Base-by-base conservation (phyloP, 192 early-diverging fungal genomes). In the Linnemannia zychae region DNA sequence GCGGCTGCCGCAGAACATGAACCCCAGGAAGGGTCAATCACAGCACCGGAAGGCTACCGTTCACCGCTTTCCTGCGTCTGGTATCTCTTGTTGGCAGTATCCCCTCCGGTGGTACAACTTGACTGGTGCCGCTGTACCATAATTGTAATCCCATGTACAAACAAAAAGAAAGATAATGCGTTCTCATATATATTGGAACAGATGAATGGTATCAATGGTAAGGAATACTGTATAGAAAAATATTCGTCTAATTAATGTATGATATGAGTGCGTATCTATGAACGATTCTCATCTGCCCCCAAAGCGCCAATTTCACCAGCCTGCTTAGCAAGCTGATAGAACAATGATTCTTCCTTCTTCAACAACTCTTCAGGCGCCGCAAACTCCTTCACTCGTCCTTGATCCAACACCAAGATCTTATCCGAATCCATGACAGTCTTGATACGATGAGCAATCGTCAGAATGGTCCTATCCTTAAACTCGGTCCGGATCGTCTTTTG, bases 391-490 rank as follows among this genome's bases (percentile, higher is more conserved):
- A 98, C 84, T 18, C 90, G 72, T 7, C 97, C 97, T 17, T 93
- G 88, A 76, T 96, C 94, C 77, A 97, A 52, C 2, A 96, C 96
- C n/a, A 96, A 65, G 12, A 98, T 93, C 34, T 92, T 88, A 88
- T 98, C 96, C 65, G 95, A 97, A 72, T 94, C 95, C 71, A 95
- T 94, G 12, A 98, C 91, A 0, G 97, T 97, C 74, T 92, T 90
- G 67, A 97, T 73, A 12, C 97, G 92, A 77, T 99, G 98, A 1
- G 98, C 98, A 81, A 99, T 96, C 77, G 93, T 94, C 40, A 99
- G 76, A 53, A 98, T 87, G 1, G 98, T 99, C n/a, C 92, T 90
- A 57, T 94, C 88, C n/a, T 86, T 87, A 87, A 97, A 96, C 71
- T 92, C 89, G 11, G 89, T 88, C 38, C 94, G 90, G 69, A 99